phyloP scores from a whole-genome alignment of 805 yeast genomes.

The Candida silvatica region DNA sequence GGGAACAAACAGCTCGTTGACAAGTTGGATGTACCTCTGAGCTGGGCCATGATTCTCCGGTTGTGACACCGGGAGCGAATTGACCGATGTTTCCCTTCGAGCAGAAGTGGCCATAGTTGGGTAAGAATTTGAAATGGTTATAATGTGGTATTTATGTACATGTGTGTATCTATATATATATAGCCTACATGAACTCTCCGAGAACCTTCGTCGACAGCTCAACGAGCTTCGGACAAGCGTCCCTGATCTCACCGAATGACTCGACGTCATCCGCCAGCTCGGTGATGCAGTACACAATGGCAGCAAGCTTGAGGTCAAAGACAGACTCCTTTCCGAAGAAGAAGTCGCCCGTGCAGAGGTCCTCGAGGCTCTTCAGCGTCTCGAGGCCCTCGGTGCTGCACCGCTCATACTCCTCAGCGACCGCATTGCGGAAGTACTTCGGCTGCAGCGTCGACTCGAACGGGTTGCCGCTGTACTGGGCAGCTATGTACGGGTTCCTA shows the following conservation, averaged over 20 bases:
- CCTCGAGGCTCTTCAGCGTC: constrained; percentile 7
- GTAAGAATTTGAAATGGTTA: neutral
- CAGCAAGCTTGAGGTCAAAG: constrained; percentile 18
- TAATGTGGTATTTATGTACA: neutral
- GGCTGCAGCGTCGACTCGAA: constrained; percentile 3
- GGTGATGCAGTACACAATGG: constrained; percentile 10
- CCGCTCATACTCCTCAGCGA: constrained; percentile 8
- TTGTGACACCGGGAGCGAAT: constrained; percentile 3
- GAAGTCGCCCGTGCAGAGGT: constrained; percentile 4
- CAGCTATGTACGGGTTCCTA: constrained; percentile 3
- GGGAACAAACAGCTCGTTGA: constrained; percentile 32
- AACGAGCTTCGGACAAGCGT: no score
- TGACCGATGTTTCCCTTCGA: neutral
- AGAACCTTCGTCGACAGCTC: no score
- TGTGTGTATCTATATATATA: neutral
- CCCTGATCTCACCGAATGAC: no score
- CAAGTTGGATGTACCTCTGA: constrained; percentile 33
- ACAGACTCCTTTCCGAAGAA: constrained; percentile 12
- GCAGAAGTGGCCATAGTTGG: neutral
- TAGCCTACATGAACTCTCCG: neutral
- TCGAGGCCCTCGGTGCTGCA: constrained; percentile 12
- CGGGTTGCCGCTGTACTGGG: neutral
- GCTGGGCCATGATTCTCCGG: constrained; percentile 31
- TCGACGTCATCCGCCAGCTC: constrained; percentile 1
- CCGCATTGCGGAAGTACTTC: constrained; percentile 4